Evolutionary conservation across 768 basidiomycete genomes (phyloP), one percentile per base, ranked within the genome.

Genomic region (Porpolomopsis calyptriformis): DNA sequence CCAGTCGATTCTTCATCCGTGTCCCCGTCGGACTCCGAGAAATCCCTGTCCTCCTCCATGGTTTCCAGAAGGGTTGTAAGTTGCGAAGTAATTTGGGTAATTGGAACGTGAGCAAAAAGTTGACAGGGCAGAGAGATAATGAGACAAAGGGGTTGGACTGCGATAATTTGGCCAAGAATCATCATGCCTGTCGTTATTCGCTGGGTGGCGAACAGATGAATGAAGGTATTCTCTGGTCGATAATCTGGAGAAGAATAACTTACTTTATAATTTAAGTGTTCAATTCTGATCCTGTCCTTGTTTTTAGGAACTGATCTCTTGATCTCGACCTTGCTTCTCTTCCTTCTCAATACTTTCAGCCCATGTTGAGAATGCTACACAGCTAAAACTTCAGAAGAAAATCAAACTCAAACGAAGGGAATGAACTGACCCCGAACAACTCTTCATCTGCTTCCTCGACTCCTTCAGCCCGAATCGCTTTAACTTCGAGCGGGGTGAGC

Each of bases 51-150:
- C 38, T 75, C 72, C 26, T 78, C 78, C 52, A 74, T 71, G 25
- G 72, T 69, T 57, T 88, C 85, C 23, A 98, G 71, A 16, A 74
- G 67, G 23, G 63, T 54, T 6, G 91, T 97, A 48, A 91, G 72
- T 56, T 86, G 82, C 25, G 76, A 64, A 11, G 91, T 87, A 48
- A 98, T 75, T 61, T 92, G 82, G 33, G 93, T 98, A 52, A 99
- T 89, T 19, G 94, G 93, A 26, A 98, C 73, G 64, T 99, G 91
- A 7, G 78, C 96, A 53, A 87, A 76, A 31, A 99, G 78, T 64
- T 97, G 93, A 55, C 93, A 88, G 14, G 96, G 94, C n/a, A 99
- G 72, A 14, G 94, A 97, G 23, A 98, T 70, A 48, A 98, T 75
- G 49, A 99, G 74, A 37, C 89, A 85, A 27, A 99, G 78, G 9